These are phyloP conservation scores for Chaetomiaceae sp. DNA, from an alignment of 2,329 filamentous ascomycete species.

Conservation along the genomic window DNA sequence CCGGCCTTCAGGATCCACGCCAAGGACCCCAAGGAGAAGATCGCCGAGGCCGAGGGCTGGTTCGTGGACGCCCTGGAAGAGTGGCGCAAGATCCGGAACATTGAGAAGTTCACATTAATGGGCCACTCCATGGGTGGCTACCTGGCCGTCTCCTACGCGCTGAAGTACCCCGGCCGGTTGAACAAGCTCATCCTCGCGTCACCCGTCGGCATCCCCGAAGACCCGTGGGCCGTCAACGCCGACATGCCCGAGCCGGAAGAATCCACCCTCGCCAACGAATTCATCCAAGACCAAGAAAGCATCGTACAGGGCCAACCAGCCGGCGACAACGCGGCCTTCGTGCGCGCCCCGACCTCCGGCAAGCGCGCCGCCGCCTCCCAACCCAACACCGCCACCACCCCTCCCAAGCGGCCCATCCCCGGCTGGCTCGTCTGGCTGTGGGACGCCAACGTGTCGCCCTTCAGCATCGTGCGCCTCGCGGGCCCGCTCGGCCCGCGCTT, in stretches of 20 bases:
- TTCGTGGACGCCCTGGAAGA: constrained; percentile 95
- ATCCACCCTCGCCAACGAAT: constrained; percentile 69
- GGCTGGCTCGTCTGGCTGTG: constrained; percentile 90
- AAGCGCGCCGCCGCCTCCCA: constrained; percentile 29
- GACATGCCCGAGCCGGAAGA: constrained; percentile 71
- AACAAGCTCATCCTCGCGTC: constrained; percentile 96
- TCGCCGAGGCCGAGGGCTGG: constrained; percentile 86
- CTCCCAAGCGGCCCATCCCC: constrained; percentile 56
- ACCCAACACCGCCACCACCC: constrained; percentile 26
- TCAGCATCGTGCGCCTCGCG: constrained; percentile 79
- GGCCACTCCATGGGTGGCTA: constrained; percentile 94
- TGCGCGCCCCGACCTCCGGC: too few species aligned
- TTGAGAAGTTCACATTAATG: constrained; percentile 88
- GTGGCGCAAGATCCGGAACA: constrained; percentile 81
- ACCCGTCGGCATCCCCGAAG: constrained; percentile 89
- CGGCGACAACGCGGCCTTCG: constrained; percentile 23
- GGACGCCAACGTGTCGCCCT: constrained; percentile 95
- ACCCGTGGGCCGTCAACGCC: constrained; percentile 80
- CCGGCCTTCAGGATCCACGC: constrained; percentile 79
- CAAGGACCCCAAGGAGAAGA: constrained; percentile 75
- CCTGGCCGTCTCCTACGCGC: constrained; percentile 86
- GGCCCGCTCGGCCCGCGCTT: constrained; percentile 87
- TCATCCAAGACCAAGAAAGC: constrained; percentile 64
- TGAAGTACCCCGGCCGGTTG: constrained; percentile 90
- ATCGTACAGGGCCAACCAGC: constrained; percentile 29